These are phyloP conservation scores for Eucalyptus pauciflora DNA, from an alignment of 345 rosid species.

Conservation along the genomic window DNA sequence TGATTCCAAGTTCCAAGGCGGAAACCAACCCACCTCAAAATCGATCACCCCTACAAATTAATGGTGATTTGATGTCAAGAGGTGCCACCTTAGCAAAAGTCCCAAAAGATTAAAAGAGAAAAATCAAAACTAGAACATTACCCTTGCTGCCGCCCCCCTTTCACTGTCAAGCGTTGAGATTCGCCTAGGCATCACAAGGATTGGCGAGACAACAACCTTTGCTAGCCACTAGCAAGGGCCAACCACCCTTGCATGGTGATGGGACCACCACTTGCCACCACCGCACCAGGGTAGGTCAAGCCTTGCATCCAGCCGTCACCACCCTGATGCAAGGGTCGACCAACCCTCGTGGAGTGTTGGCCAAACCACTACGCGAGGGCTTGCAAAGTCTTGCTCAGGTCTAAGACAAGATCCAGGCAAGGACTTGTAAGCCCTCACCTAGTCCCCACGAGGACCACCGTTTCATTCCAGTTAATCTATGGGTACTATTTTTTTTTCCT, in stretches of 20 bases:
- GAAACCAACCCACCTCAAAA: too few species aligned
- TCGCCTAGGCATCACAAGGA: background rate
- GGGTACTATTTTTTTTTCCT: background rate
- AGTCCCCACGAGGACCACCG: accelerated
- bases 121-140: background rate
- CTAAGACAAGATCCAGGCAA: background rate
- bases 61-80: too few species aligned
- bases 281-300: background rate
- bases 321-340: background rate
- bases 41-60: background rate
- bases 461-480: background rate
- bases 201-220: background rate
- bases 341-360: background rate
- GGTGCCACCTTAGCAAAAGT: background rate
- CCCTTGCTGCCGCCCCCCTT: background rate
- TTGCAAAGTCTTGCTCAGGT: background rate
- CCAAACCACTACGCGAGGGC: background rate
- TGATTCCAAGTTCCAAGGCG: accelerated
- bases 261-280: background rate
- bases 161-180: background rate
- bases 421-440: background rate
- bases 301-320: background rate
- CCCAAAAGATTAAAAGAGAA: background rate
- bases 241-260: background rate
- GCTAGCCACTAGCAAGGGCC: background rate